Evolutionary conservation across 1,139 yeast genomes (phyloP).

Genomic region (Keqinozyma sinolaborantium): DNA sequence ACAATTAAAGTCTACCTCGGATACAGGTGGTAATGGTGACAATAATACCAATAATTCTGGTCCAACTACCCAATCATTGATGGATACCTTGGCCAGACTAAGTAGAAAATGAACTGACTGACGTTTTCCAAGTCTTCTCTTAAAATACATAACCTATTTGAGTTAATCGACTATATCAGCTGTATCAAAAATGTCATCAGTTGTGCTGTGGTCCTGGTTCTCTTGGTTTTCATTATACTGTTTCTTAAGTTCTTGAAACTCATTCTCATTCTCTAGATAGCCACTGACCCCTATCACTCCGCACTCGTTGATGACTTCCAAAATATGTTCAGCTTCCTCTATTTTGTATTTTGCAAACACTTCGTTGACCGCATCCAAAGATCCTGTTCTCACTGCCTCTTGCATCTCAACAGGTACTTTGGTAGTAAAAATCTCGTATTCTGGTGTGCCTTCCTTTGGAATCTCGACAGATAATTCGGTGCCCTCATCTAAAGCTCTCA

Average conservation of each 20-base stretch:
- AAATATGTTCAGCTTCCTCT: slow-evolving; percentile 74
- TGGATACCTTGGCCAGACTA: slow-evolving; percentile 39
- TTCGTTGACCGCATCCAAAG: slow-evolving; percentile 76
- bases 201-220: slow-evolving; percentile 9
- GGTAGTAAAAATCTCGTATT: slow-evolving; percentile 50
- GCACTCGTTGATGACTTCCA: slow-evolving; percentile 74
- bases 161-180: slow-evolving; percentile 24
- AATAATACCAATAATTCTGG: not conserved
- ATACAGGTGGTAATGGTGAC: not conserved
- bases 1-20: slow-evolving; percentile 10
- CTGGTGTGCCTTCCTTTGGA: slow-evolving; percentile 57
- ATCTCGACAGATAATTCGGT: slow-evolving; percentile 70
- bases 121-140: slow-evolving; percentile 1
- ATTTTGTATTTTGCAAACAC: slow-evolving; percentile 76
- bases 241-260: slow-evolving; percentile 60
- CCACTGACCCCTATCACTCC: slow-evolving; percentile 83
- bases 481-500: slow-evolving; percentile 83
- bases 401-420: slow-evolving; percentile 64
- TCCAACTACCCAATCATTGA: slow-evolving; percentile 19
- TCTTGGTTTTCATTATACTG: slow-evolving; percentile 36
- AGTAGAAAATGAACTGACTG: slow-evolving; percentile 15
- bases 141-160: slow-evolving; percentile 1
- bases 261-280: slow-evolving; percentile 69
- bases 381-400: slow-evolving; percentile 67
- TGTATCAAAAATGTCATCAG: slow-evolving; percentile 11